Evolutionary conservation across 352 stramenopile species (phyloP).

Genomic region (Pythium aphanidermatum): DNA sequence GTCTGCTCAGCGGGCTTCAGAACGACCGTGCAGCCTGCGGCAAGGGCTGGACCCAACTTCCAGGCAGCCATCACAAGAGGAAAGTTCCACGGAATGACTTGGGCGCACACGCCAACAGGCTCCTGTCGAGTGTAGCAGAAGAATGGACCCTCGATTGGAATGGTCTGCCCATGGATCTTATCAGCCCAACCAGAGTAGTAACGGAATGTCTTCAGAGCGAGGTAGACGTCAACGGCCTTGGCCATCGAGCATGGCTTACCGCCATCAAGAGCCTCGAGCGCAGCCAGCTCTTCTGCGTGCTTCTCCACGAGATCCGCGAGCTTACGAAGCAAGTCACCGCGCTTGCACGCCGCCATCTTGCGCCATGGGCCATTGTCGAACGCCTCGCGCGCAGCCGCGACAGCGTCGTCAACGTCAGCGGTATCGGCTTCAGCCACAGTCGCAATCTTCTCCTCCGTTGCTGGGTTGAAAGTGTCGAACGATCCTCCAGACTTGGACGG

Average conservation of each 20-base stretch:
- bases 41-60: slow-evolving; percentile 93
- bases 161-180: slow-evolving; percentile 97
- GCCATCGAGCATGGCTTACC: slow-evolving; percentile 95
- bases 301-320: slow-evolving; percentile 52
- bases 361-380: too few species aligned
- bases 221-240: slow-evolving; percentile 91
- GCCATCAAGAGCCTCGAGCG: slow-evolving; percentile 95
- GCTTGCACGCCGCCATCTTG: too few species aligned
- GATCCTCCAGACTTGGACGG: too few species aligned
- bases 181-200: too few species aligned
- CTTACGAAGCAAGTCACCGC: slow-evolving; percentile 80
- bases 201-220: too few species aligned
- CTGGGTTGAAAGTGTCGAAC: too few species aligned
- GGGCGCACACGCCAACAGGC: slow-evolving; percentile 91
- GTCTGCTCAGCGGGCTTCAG: slow-evolving; percentile 96
- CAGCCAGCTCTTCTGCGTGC: slow-evolving; percentile 64
- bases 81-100: slow-evolving; percentile 99
- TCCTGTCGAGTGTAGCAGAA: slow-evolving; percentile 77
- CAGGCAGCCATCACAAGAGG: slow-evolving; percentile 96
- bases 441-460: too few species aligned
- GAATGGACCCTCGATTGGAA: slow-evolving; percentile 79
- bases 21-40: slow-evolving; percentile 93
- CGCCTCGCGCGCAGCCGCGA: too few species aligned
- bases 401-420: too few species aligned
- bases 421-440: too few species aligned